Evolutionary conservation across 2,329 filamentous ascomycete species (phyloP).

Genomic region (Ceratocystis destructans): DNA sequence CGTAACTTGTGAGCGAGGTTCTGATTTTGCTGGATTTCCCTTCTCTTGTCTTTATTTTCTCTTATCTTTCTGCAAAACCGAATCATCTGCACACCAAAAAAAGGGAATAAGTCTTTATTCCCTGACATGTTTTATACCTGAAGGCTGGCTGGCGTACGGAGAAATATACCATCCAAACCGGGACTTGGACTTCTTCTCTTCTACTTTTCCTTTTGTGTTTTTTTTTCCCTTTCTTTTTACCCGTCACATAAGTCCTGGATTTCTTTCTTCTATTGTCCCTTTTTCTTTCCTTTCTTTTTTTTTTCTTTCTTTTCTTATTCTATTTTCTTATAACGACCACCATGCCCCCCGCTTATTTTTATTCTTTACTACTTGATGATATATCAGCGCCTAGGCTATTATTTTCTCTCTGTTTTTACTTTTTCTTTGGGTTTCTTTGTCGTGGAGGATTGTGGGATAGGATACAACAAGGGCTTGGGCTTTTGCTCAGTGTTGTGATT

Average conservation of each 20-base stretch:
- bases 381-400: background rate
- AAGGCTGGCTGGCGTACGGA: slow-evolving; percentile 10
- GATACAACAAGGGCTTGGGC: background rate
- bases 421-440: slow-evolving; percentile 5
- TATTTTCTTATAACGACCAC: background rate
- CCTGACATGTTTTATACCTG: slow-evolving; percentile 10
- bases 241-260: background rate
- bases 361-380: background rate
- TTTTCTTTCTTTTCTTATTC: background rate
- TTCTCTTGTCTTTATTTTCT: slow-evolving; percentile 11
- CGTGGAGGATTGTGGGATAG: background rate
- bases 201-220: slow-evolving; percentile 15
- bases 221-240: slow-evolving; percentile 12
- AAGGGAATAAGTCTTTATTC: slow-evolving; percentile 9
- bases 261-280: slow-evolving; percentile 3
- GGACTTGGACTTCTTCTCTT: slow-evolving; percentile 18
- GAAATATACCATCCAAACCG: slow-evolving; percentile 9
- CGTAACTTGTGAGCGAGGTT: slow-evolving; percentile 26
- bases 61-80: slow-evolving; percentile 7
- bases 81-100: slow-evolving; percentile 1
- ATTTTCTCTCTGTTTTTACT: background rate
- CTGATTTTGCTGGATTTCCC: background rate
- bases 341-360: slow-evolving; percentile 4
- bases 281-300: slow-evolving; percentile 10
- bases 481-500: slow-evolving; percentile 15